phyloP scores from a whole-genome alignment of 2,329 filamentous ascomycete genomes.

The Mycosphaerella arachidis region DNA sequence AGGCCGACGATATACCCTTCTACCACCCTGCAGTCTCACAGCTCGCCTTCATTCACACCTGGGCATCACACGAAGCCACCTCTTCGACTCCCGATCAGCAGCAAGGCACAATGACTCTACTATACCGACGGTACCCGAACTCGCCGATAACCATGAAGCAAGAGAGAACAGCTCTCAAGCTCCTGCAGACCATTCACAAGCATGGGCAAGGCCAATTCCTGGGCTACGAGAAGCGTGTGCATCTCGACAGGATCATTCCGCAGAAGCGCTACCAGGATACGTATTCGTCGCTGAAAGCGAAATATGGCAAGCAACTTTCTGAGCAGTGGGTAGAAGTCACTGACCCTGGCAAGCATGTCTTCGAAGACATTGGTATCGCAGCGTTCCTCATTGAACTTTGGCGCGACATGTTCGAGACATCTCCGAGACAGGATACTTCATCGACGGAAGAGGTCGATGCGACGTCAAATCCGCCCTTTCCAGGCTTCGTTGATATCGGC shows the following conservation, averaged over 20 bases:
- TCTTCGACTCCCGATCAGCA: conserved; percentile 1
- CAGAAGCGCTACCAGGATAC: conserved; percentile 75
- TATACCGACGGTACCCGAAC: conserved; percentile 30
- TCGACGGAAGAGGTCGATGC: neutral
- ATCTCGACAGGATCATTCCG: conserved; percentile 76
- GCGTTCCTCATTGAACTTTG: conserved; percentile 91
- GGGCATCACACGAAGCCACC: conserved; percentile 34
- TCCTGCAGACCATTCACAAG: conserved; percentile 66
- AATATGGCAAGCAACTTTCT: conserved; percentile 68
- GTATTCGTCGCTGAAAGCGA: conserved; percentile 73
- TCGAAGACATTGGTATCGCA: conserved; percentile 87
- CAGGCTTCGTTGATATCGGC: conserved; percentile 91
- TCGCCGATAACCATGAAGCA: conserved; percentile 53
- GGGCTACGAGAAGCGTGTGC: conserved; percentile 75
- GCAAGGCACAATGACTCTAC: conserved; percentile 9
- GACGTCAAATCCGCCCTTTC: conserved; percentile 49
- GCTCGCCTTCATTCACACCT: conserved; percentile 72
- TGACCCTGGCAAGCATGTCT: conserved; percentile 86
- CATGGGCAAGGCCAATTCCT: conserved; percentile 61
- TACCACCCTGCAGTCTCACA: conserved; percentile 77
- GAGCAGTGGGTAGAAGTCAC: conserved; percentile 80
- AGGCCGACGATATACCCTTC: conserved; percentile 66
- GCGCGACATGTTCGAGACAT: conserved; percentile 67
- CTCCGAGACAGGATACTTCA: neutral
- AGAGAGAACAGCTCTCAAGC: conserved; percentile 61